phyloP scores from a whole-genome alignment of 1,139 yeast genomes.

The Yamadazyma atmosphaerica region DNA sequence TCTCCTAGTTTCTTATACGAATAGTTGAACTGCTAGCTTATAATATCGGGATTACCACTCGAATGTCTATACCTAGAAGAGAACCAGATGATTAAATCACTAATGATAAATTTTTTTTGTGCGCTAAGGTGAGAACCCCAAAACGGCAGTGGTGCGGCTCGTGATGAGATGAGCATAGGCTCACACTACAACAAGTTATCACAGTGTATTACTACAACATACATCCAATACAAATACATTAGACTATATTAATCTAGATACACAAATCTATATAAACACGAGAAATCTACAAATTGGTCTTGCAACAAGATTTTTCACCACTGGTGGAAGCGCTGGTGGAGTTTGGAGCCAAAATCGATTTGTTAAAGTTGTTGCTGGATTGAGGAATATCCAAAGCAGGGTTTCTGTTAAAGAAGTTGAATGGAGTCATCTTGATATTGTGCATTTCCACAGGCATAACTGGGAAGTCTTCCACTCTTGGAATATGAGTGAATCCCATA shows the following conservation, averaged over 20 bases:
- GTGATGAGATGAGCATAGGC: constrained; percentile 6
- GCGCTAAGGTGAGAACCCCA: background rate
- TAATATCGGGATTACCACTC: too few relatives aligned
- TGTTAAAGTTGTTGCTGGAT: constrained; percentile 69
- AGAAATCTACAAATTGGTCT: constrained; percentile 27
- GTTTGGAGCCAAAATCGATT: constrained; percentile 49
- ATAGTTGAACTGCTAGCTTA: too few relatives aligned
- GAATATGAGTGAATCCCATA: constrained; percentile 82
- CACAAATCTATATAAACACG: background rate
- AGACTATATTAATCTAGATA: background rate
- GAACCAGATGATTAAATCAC: too few relatives aligned
- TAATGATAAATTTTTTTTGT: background rate
- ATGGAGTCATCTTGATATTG: constrained; percentile 68
- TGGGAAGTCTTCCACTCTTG: constrained; percentile 89
- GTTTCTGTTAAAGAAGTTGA: constrained; percentile 76
- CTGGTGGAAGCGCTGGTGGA: constrained; percentile 18
- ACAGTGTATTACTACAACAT: too few relatives aligned
- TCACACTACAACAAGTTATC: too few relatives aligned
- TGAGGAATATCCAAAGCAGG: constrained; percentile 85
- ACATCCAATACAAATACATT: too few relatives aligned
- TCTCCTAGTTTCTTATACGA: too few relatives aligned
- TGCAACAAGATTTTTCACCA: constrained; percentile 34
- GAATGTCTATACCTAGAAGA: too few relatives aligned
- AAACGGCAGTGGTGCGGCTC: background rate
- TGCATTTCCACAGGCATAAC: constrained; percentile 87